Evolutionary conservation across 2,329 filamentous ascomycete species (phyloP).

Genomic region (Penicillium brasilianum): DNA sequence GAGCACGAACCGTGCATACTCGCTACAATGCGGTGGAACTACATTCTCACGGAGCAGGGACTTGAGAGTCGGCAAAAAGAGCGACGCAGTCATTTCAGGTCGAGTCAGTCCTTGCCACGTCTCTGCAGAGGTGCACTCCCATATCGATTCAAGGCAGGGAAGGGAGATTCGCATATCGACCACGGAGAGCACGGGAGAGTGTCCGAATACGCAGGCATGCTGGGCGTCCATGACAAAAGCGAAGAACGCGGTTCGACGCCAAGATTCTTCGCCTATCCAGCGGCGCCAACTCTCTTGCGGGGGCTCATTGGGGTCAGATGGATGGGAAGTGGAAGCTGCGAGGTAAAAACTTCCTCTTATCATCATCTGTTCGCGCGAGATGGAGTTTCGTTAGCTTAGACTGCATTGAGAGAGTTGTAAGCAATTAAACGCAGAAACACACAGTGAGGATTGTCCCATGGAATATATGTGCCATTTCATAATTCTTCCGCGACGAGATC

Average conservation of each 20-base stretch:
- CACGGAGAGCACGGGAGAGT: conserved; percentile 34
- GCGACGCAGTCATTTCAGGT: conserved; percentile 23
- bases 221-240: conserved; percentile 40
- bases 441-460: conserved; percentile 37
- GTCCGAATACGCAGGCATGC: conserved; percentile 37
- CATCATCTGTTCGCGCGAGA: conserved; percentile 25
- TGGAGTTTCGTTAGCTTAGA: not conserved
- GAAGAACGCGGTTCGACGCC: conserved; percentile 35
- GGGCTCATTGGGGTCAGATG: not conserved
- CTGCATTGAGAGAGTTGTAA: not conserved
- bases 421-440: not conserved
- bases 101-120: conserved; percentile 26
- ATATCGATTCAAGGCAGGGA: conserved; percentile 33
- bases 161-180: conserved; percentile 35
- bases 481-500: conserved; percentile 33
- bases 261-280: conserved; percentile 35
- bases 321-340: not conserved
- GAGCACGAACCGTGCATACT: conserved; percentile 31
- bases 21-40: conserved; percentile 28
- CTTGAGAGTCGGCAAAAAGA: conserved; percentile 32
- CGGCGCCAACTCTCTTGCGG: conserved; percentile 20
- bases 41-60: conserved; percentile 28
- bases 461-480: conserved; percentile 37
- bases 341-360: conserved; percentile 26
- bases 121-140: conserved; percentile 28